Conservation (phyloP, 768 basidiomycete species). For the Phylloporus rhodoxanthus region DNA sequence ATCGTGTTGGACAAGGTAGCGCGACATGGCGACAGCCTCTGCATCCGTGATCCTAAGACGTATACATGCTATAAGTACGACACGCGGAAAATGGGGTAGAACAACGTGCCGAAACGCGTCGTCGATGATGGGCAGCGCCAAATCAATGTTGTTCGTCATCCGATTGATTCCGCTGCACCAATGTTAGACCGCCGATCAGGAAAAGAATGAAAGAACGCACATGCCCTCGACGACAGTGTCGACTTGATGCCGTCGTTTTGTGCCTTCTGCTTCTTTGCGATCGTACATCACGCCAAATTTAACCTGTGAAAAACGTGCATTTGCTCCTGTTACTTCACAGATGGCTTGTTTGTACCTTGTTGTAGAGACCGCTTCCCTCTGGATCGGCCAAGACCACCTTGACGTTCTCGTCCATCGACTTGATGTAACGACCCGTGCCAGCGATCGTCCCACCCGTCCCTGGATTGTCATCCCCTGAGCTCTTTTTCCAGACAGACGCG, state of each 20-base stretch:
- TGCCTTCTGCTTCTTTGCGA: slow-evolving; percentile 88
- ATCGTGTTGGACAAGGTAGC: slow-evolving; percentile 86
- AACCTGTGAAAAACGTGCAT: slow-evolving; percentile 41
- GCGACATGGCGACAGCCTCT: slow-evolving; percentile 94
- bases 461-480: slow-evolving; percentile 17
- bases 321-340: neutral
- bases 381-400: slow-evolving; percentile 81
- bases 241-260: slow-evolving; percentile 86
- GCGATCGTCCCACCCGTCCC: slow-evolving; percentile 97
- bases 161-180: slow-evolving; percentile 80
- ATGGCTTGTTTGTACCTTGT: slow-evolving; percentile 62
- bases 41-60: slow-evolving; percentile 73
- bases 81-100: too few relatives aligned
- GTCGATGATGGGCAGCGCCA: slow-evolving; percentile 79
- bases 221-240: slow-evolving; percentile 96
- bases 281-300: slow-evolving; percentile 95
- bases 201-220: slow-evolving; percentile 32
- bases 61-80: too few relatives aligned
- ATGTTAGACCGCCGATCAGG: neutral
- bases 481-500: neutral
- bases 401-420: slow-evolving; percentile 61
- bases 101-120: slow-evolving; percentile 63
- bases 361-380: slow-evolving; percentile 90
- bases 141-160: slow-evolving; percentile 82
- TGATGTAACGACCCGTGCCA: slow-evolving; percentile 75